phyloP scores from a whole-genome alignment of 2,329 filamentous ascomycete species.

The Xylaria sp. region DNA sequence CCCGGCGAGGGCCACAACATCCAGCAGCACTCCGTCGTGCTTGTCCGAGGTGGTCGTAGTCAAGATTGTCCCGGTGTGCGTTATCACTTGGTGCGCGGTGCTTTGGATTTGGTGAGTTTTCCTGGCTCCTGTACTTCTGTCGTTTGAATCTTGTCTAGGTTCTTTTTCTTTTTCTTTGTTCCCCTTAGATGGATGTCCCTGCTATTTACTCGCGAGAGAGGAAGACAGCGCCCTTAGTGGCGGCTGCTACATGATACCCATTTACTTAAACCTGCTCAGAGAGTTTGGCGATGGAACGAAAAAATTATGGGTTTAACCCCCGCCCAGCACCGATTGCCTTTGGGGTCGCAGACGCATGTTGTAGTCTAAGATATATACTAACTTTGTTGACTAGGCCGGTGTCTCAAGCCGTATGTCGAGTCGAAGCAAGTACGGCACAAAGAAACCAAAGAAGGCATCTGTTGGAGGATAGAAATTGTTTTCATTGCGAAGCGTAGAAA shows the following conservation, averaged over 20 bases:
- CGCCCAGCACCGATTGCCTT: too few relatives aligned
- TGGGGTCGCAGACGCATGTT: too few relatives aligned
- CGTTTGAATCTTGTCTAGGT: neutral
- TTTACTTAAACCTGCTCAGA: too few relatives aligned
- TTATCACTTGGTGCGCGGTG: slow-evolving; percentile 90
- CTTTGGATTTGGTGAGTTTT: slow-evolving; percentile 83
- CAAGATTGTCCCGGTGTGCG: slow-evolving; percentile 99
- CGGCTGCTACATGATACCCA: too few relatives aligned
- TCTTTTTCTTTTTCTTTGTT: neutral
- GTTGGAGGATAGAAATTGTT: slow-evolving; percentile 46
- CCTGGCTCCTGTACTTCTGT: neutral
- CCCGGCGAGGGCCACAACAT: slow-evolving; percentile 98
- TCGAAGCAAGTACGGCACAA: slow-evolving; percentile 96
- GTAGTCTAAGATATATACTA: slow-evolving; percentile 42
- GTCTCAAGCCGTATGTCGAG: slow-evolving; percentile 83
- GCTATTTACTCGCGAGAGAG: too few relatives aligned
- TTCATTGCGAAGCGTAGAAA: neutral
- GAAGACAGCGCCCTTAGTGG: too few relatives aligned
- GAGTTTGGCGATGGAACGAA: too few relatives aligned
- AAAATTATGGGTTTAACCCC: too few relatives aligned
- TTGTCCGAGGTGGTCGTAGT: slow-evolving; percentile 88
- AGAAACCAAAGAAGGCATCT: slow-evolving; percentile 90
- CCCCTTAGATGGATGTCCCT: too few relatives aligned
- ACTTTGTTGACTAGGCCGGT: slow-evolving; percentile 69
- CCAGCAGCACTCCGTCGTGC: slow-evolving; percentile 96